Evolutionary conservation across 208 protist genomes (phyloP), one percentile per base, ranked within the genome.

Genomic region (Hexamita inflata): DNA sequence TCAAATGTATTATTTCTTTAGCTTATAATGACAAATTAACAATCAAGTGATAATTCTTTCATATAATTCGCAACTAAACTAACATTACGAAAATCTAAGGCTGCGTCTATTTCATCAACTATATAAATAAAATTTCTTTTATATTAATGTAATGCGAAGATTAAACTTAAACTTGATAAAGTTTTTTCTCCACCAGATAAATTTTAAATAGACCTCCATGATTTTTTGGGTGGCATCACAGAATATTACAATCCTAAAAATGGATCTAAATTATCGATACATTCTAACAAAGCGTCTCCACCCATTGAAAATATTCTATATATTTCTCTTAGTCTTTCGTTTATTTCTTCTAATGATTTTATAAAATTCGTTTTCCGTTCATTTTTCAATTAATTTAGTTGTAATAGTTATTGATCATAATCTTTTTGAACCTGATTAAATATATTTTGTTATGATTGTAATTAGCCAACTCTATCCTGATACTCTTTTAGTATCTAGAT

Each of bases 31-130:
- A 99, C 93, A 83, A 99, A 99, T 86, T 99, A 96, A 11, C 96
- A 96, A 61, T 97, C 91, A 74, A 88, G 90, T 0, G 97, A 97
- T 74, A 94, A 88, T 41, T 95, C 90, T 74, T 81, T 83, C n/a
- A 89, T 90, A 86, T 97, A 98, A 81, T 98, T 92, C 29, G 94
- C 95, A 26, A 99, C 92, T 77, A 99, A 98, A 24, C 91, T 95
- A 11, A 94, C 90, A 81, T 97, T 98, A 40, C 91, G 88, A 83
- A 98, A 99, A 82, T 99, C 97, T 9, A 99, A 87, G 2, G 97
- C 97, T 11, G 97, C 97, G 83, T 99, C 97, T 76, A 99, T 99
- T 83, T 99, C 96, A 86, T 99, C 97, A 95, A 99, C 98, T 57
- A 99, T 92, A 85, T 99, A 99, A 45, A 99, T 90, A 0, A 95